Evolutionary conservation across 2,329 filamentous ascomycete genomes (phyloP).

Genomic region (Pseudopyricularia cyperi): DNA sequence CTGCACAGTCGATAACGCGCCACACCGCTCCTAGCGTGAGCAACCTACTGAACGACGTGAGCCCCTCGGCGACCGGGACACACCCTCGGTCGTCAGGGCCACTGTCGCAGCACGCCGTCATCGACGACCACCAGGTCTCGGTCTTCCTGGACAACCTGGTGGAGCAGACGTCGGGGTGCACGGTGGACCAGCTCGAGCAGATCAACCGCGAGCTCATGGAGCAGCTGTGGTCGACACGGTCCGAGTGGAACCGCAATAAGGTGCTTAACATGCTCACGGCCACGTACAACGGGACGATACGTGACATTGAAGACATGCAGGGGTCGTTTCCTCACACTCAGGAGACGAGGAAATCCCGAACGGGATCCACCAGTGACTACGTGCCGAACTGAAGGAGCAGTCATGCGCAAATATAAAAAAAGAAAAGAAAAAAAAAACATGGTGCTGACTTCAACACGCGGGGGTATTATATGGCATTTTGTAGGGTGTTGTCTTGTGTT

Average conservation of each 20-base stretch:
- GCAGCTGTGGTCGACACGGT: conserved; percentile 65
- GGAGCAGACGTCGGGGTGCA: conserved; percentile 58
- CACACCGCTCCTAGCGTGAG: conserved; percentile 18
- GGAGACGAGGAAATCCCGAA: conserved; percentile 5
- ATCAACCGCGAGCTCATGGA: conserved; percentile 87
- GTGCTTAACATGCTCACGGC: conserved; percentile 44
- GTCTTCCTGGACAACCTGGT: conserved; percentile 52
- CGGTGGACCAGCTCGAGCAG: conserved; percentile 90
- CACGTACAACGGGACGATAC: conserved; percentile 64
- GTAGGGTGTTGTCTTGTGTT: neutral
- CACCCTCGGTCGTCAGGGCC: conserved; percentile 11
- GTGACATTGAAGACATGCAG: conserved; percentile 50
- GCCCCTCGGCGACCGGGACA: conserved; percentile 3
- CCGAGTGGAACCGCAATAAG: conserved; percentile 70
- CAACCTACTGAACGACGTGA: conserved; percentile 24
- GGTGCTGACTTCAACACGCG: no score
- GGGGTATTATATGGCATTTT: neutral
- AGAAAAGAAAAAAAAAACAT: neutral
- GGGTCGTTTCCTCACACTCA: conserved; percentile 30
- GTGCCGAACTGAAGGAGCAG: neutral
- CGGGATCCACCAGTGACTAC: neutral
- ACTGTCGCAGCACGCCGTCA: conserved; percentile 30
- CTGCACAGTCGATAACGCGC: conserved; percentile 1
- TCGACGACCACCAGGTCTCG: conserved; percentile 36
- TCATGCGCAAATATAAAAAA: neutral